Conservation (phyloP, 768 basidiomycete species). For the Naganishia vaughanmartiniae region DNA sequence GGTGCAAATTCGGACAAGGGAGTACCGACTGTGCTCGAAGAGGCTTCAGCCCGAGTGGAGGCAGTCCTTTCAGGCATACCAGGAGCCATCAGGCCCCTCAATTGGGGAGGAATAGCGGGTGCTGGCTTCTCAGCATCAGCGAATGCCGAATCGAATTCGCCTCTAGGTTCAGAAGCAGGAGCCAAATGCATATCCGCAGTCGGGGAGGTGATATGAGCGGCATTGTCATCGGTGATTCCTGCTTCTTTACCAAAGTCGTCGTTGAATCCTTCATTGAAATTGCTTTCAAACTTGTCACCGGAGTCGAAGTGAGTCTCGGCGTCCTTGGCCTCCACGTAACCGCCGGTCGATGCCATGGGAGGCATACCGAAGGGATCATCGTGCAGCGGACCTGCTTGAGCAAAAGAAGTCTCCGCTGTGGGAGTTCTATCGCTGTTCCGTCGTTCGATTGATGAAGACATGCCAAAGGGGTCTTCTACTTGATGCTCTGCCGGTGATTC, state of each 20-base stretch:
- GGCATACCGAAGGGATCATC: slow-evolving; percentile 31
- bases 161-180: slow-evolving; percentile 21
- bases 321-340: not conserved
- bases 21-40: slow-evolving; percentile 39
- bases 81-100: slow-evolving; percentile 26
- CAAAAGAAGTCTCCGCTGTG: not conserved
- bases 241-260: slow-evolving; percentile 46
- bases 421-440: slow-evolving; percentile 3
- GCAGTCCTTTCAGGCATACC: slow-evolving; percentile 44
- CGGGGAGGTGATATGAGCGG: not conserved
- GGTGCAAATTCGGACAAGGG: slow-evolving; percentile 32
- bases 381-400: not conserved
- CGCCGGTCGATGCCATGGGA: slow-evolving; percentile 14
- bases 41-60: slow-evolving; percentile 43
- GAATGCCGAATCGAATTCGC: slow-evolving; percentile 51
- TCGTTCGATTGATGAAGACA: slow-evolving; percentile 22
- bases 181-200: slow-evolving; percentile 31
- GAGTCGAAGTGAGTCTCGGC: slow-evolving; percentile 11
- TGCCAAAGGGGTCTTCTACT: slow-evolving; percentile 37
- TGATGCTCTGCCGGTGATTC: slow-evolving; percentile 8
- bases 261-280: slow-evolving; percentile 45
- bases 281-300: slow-evolving; percentile 34
- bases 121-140: slow-evolving; percentile 36
- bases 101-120: slow-evolving; percentile 20
- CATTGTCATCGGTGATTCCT: not conserved